A percentile compares a stretch with the other conserved stretches of the same genome.
Conservation (phyloP, 805 yeast genomes). For the Grigorovia yakushimaensis region DNA sequence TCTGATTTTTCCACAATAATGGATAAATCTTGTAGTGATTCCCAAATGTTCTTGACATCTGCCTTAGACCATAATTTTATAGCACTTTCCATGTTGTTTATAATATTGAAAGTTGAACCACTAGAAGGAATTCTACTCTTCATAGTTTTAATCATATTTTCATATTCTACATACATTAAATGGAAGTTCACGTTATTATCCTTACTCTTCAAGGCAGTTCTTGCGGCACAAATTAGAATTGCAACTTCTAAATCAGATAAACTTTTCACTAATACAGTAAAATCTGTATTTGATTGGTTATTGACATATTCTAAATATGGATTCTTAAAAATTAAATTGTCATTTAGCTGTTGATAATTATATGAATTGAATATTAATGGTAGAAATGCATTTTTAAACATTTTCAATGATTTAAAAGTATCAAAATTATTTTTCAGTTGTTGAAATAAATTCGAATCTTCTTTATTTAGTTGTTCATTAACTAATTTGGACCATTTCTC, state of each 20-base stretch:
- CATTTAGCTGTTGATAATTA: conserved; percentile 19
- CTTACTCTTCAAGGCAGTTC: conserved; percentile 53
- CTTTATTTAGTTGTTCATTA: conserved; percentile 17
- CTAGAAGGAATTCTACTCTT: conserved; percentile 32
- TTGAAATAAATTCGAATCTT: conserved; percentile 28
- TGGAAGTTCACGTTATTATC: conserved; percentile 61
- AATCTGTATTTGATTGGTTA: conserved; percentile 24
- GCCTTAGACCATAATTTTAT: conserved; percentile 51
- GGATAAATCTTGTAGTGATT: conserved; percentile 46
- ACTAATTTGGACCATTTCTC: conserved; percentile 38
- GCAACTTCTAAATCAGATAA: conserved; percentile 66
- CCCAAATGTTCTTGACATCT: conserved; percentile 67
- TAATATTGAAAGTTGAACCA: conserved; percentile 16
- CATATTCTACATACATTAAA: conserved; percentile 67
- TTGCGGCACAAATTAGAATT: conserved; percentile 62
- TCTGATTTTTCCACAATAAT: conserved; percentile 40
- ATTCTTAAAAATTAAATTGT: conserved; percentile 11
- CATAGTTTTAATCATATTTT: conserved; percentile 38
- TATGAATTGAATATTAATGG: conserved; percentile 33
- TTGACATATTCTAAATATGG: conserved; percentile 17
- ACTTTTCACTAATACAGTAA: conserved; percentile 23
- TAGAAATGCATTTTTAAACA: conserved; percentile 36
- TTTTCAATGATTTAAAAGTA: conserved; percentile 48
- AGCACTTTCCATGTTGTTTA: conserved; percentile 26
- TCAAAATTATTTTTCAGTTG: conserved; percentile 40